phyloP scores from a whole-genome alignment of 2,329 filamentous ascomycete genomes.

The Hyphodiscus sp. region DNA sequence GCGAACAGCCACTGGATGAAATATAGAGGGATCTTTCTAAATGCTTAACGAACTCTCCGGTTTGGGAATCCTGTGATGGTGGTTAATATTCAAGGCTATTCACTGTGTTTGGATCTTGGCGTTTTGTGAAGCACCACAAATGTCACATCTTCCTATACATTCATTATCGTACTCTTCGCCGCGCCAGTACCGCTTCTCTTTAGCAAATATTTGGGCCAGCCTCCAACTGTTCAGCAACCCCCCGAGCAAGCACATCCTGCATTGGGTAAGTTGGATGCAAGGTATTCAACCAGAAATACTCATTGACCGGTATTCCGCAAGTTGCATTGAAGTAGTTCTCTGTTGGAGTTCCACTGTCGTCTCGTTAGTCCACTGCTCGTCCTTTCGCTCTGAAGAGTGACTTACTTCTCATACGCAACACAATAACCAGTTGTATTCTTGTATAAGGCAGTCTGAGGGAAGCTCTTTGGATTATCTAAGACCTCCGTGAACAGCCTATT shows the following conservation, averaged over 20 bases:
- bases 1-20: too few species aligned
- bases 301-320: constrained; percentile 49
- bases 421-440: constrained; percentile 53
- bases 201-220: constrained; percentile 36
- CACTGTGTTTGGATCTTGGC: neutral
- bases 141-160: neutral
- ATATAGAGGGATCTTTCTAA: too few species aligned
- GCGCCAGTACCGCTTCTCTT: too few species aligned
- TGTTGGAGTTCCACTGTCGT: constrained; percentile 38
- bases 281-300: constrained; percentile 60
- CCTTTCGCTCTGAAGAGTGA: constrained; percentile 2
- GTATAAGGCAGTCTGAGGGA: constrained; percentile 42
- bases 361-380: constrained; percentile 3
- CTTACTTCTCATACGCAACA: constrained; percentile 46
- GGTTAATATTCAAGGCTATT: too few species aligned
- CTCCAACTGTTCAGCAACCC: constrained; percentile 36
- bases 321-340: constrained; percentile 35
- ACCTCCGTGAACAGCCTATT: constrained; percentile 44
- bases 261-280: constrained; percentile 59
- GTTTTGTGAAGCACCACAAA: neutral
- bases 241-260: constrained; percentile 51
- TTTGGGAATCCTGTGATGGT: too few species aligned
- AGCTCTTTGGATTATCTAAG: constrained; percentile 44
- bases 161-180: neutral
- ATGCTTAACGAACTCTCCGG: too few species aligned